phyloP scores from a whole-genome alignment of 345 rosid genomes.

The Brassica carinata region DNA sequence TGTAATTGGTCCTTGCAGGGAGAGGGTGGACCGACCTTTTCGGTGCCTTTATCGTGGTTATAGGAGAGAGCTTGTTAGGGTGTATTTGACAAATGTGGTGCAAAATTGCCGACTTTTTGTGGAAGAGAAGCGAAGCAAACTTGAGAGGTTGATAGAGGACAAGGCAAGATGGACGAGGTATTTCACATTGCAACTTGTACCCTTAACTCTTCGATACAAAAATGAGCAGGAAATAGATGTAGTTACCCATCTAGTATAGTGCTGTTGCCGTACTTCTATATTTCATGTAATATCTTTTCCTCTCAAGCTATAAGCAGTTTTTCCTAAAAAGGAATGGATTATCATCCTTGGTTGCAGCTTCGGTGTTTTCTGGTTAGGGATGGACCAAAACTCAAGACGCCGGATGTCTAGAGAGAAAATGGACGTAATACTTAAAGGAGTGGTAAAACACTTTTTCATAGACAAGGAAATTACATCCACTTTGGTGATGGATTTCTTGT shows the following conservation, averaged over 20 bases:
- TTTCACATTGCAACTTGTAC: constrained; percentile 21
- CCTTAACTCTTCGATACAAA: constrained; percentile 7
- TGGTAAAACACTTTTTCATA: constrained; percentile 91
- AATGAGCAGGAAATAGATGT: constrained; percentile 17
- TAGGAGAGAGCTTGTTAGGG: constrained; percentile 94
- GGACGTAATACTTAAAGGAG: constrained; percentile 80
- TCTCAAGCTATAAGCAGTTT: too few relatives aligned
- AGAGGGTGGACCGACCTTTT: constrained; percentile 88
- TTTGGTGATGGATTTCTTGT: constrained; percentile 98
- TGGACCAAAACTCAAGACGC: constrained; percentile 72
- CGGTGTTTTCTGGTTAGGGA: constrained; percentile 83
- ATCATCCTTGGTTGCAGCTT: constrained; percentile 79
- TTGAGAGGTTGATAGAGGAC: constrained; percentile 82
- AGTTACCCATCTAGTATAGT: too few relatives aligned
- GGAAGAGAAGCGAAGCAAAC: constrained; percentile 84
- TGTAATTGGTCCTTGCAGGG: constrained; percentile 51
- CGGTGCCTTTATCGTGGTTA: constrained; percentile 92
- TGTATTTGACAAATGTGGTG: constrained; percentile 87
- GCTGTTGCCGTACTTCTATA: too few relatives aligned
- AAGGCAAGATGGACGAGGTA: constrained; percentile 96
- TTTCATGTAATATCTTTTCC: too few relatives aligned
- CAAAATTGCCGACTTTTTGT: constrained; percentile 83
- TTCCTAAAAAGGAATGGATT: too few relatives aligned
- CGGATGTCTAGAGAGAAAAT: constrained; percentile 87
- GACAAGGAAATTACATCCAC: constrained; percentile 98